Conservation (phyloP, 257 asterid genomes). For the Sherardia arvensis region DNA sequence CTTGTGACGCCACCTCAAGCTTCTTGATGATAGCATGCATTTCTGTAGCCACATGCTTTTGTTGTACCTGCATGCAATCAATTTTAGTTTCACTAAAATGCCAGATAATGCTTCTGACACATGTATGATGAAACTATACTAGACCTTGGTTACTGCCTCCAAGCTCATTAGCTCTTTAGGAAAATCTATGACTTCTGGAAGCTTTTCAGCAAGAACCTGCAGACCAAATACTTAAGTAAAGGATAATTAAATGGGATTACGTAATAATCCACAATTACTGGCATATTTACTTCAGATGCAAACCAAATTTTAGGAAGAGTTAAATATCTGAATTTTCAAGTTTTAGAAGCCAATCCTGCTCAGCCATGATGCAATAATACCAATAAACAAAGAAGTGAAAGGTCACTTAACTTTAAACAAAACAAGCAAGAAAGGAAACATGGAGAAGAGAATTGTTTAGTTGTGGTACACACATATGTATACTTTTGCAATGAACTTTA, state of each 20-base stretch:
- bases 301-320: background rate
- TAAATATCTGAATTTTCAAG: background rate
- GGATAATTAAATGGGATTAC: background rate
- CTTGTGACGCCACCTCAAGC: conserved; percentile 58
- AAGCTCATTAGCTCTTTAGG: conserved; percentile 50
- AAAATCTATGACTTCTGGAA: conserved; percentile 71
- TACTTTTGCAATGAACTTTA: background rate
- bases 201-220: conserved; percentile 64
- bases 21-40: conserved; percentile 81
- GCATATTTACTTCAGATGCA: background rate
- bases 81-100: conserved; percentile 4
- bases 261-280: background rate
- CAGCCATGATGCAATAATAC: background rate
- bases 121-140: background rate
- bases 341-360: background rate
- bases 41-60: conserved; percentile 82
- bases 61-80: conserved; percentile 49
- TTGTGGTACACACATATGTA: background rate
- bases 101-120: background rate
- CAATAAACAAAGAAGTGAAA: background rate
- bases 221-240: conserved; percentile 4
- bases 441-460: background rate
- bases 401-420: background rate
- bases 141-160: conserved; percentile 79
- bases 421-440: background rate